These are phyloP conservation scores for Bruguiera parviflora DNA, from an alignment of 345 rosid species.

Conservation along the genomic window DNA sequence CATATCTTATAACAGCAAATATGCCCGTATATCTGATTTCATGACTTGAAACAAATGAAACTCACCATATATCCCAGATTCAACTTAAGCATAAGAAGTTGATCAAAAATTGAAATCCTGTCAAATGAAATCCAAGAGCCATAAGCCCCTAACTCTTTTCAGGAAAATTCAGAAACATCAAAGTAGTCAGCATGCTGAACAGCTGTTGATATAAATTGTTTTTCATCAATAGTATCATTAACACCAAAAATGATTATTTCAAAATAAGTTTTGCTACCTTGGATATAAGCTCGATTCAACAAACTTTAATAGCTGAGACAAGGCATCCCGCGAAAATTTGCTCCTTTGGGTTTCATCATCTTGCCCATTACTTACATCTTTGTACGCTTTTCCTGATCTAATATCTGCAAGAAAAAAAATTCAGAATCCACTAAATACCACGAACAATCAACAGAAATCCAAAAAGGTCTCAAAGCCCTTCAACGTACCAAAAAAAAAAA, in stretches of 20 bases:
- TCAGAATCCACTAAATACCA: slow-evolving; percentile 7
- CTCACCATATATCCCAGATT: slow-evolving; percentile 63
- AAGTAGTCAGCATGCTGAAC: background rate
- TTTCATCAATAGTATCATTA: background rate
- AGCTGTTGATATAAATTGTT: background rate
- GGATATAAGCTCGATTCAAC: slow-evolving; percentile 52
- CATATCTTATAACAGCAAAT: background rate
- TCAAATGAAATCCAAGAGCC: slow-evolving; percentile 18
- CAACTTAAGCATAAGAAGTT: slow-evolving; percentile 72
- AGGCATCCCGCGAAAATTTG: slow-evolving; percentile 53
- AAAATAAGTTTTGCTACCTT: slow-evolving; percentile 33
- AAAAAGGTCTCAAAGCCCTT: too few relatives aligned
- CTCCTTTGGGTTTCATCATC: slow-evolving; percentile 45
- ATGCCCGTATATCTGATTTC: too few relatives aligned
- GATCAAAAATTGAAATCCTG: slow-evolving; percentile 67
- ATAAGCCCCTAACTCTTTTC: slow-evolving; percentile 1
- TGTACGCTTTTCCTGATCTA: slow-evolving; percentile 43
- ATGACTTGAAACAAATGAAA: background rate
- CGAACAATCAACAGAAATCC: background rate
- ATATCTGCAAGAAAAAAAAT: slow-evolving; percentile 42
- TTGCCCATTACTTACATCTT: slow-evolving; percentile 25
- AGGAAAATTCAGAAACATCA: background rate
- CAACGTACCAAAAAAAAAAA: too few relatives aligned
- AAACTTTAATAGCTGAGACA: slow-evolving; percentile 50
- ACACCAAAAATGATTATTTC: background rate